Percentiles rank a stretch among this genome's conserved stretches.
These are phyloP conservation scores for Phalaenopsis equestris DNA, from an alignment of 106 monocot genomes.

Conservation along the genomic window DNA sequence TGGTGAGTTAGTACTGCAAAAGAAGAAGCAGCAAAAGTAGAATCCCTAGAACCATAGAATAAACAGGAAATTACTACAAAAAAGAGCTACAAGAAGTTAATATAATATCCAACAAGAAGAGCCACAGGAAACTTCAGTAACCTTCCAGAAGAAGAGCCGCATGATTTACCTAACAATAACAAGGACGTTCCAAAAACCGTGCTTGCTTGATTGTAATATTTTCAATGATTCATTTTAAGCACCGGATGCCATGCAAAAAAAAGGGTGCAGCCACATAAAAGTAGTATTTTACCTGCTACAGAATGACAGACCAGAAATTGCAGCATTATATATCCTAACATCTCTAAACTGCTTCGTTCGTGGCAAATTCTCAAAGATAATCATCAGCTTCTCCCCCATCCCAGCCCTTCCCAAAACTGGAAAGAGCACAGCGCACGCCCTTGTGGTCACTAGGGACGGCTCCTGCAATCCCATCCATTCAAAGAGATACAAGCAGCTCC, in stretches of 20 bases:
- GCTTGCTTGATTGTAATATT: background rate
- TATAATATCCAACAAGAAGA: too few species aligned
- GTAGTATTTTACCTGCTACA: slow-evolving; percentile 45
- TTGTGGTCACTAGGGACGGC: slow-evolving; percentile 43
- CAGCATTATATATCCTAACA: slow-evolving; percentile 72
- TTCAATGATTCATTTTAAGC: background rate
- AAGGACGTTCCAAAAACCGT: background rate
- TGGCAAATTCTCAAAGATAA: slow-evolving; percentile 63
- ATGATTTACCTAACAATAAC: too few species aligned
- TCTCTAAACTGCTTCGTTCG: slow-evolving; percentile 45
- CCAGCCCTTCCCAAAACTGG: slow-evolving; percentile 45
- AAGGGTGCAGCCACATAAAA: background rate
- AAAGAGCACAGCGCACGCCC: slow-evolving; percentile 48
- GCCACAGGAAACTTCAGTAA: too few species aligned
- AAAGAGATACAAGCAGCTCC: slow-evolving; percentile 55
- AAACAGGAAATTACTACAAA: too few species aligned
- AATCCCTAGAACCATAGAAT: too few species aligned
- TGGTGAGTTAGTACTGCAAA: too few species aligned
- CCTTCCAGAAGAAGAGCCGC: background rate
- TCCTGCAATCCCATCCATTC: slow-evolving; percentile 84
- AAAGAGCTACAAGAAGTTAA: too few species aligned
- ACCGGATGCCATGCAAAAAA: background rate
- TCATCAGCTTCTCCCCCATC: slow-evolving; percentile 68
- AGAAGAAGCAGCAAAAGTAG: too few species aligned
- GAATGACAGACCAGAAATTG: slow-evolving; percentile 54